Conservation (phyloP, 331 rosid species). For the Telfairia occidentalis region DNA sequence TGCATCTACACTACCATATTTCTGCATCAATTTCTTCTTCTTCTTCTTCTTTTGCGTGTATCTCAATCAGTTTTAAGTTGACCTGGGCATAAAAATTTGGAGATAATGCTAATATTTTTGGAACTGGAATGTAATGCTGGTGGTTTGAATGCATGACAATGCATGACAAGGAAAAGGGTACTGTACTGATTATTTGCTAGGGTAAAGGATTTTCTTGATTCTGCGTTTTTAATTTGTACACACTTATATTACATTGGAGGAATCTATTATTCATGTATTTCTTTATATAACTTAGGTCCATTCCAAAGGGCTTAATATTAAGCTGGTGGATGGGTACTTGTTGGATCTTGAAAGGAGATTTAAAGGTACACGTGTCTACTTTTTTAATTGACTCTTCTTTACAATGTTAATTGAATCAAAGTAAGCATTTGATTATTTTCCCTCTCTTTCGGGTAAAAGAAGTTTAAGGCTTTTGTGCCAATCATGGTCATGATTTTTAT, state of each 20-base stretch:
- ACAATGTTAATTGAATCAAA: not conserved
- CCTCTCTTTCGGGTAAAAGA: not conserved
- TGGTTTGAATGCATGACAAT: not conserved
- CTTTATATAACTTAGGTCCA: slow-evolving; percentile 46
- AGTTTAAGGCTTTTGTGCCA: not conserved
- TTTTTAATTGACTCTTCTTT: slow-evolving; percentile 4
- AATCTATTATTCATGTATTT: not conserved
- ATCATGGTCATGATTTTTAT: not conserved
- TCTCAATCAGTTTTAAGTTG: not conserved
- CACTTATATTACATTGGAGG: not conserved
- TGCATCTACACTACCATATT: not conserved
- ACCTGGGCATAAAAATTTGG: not conserved
- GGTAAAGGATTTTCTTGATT: not conserved
- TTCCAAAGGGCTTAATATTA: slow-evolving; percentile 59
- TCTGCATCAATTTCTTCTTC: not conserved
- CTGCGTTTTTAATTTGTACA: not conserved
- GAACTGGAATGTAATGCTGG: not conserved
- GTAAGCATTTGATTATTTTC: not conserved
- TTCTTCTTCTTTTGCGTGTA: not conserved
- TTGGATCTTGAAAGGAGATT: slow-evolving; percentile 54
- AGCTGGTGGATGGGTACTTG: slow-evolving; percentile 57
- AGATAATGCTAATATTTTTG: not conserved
- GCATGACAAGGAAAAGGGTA: not conserved
- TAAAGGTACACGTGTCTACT: slow-evolving; percentile 31
- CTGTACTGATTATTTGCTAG: not conserved